A percentile compares a stretch with the other conserved stretches of the same genome.
Evolutionary conservation across 1,284 basidiomycete species (phyloP).

Genomic region (Leccinum pachyderme): DNA sequence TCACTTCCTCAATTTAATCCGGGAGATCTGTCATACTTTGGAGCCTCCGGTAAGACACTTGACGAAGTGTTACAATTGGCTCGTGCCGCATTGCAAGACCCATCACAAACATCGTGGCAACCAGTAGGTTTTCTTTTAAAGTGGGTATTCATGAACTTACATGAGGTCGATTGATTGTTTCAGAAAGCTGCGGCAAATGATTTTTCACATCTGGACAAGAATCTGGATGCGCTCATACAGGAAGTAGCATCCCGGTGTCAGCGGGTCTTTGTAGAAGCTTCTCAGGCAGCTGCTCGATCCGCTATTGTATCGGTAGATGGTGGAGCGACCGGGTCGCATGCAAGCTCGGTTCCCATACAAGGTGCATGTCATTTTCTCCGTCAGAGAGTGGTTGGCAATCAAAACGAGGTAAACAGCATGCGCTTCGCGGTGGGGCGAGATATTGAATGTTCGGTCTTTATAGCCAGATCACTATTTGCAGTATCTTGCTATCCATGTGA

Average conservation of each 20-base stretch:
- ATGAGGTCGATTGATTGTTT: constrained; percentile 29
- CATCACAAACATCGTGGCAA: constrained; percentile 42
- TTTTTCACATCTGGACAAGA: constrained; percentile 60
- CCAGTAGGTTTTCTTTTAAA: constrained; percentile 38
- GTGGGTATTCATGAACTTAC: constrained; percentile 22
- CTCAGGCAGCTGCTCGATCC: constrained; percentile 61
- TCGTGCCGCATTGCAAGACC: constrained; percentile 44
- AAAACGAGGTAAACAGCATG: constrained; percentile 46
- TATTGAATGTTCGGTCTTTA: constrained; percentile 27
- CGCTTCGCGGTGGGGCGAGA: constrained; percentile 25
- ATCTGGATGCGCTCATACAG: constrained; percentile 63
- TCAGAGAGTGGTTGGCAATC: constrained; percentile 48
- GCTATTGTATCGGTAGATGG: constrained; percentile 44
- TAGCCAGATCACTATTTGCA: constrained; percentile 44
- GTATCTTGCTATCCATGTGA: constrained; percentile 43
- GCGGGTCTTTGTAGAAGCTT: constrained; percentile 59
- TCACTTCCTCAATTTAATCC: constrained; percentile 56
- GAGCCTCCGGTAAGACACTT: constrained; percentile 37
- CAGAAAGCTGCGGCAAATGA: constrained; percentile 51
- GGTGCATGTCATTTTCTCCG: constrained; percentile 41
- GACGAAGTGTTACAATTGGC: constrained; percentile 46
- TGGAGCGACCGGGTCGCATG: constrained; percentile 29
- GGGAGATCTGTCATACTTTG: constrained; percentile 51
- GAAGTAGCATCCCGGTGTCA: constrained; percentile 62
- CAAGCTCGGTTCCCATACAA: constrained; percentile 26